phyloP scores from a whole-genome alignment of 164 flowering plant species.

The Santalum album region DNA sequence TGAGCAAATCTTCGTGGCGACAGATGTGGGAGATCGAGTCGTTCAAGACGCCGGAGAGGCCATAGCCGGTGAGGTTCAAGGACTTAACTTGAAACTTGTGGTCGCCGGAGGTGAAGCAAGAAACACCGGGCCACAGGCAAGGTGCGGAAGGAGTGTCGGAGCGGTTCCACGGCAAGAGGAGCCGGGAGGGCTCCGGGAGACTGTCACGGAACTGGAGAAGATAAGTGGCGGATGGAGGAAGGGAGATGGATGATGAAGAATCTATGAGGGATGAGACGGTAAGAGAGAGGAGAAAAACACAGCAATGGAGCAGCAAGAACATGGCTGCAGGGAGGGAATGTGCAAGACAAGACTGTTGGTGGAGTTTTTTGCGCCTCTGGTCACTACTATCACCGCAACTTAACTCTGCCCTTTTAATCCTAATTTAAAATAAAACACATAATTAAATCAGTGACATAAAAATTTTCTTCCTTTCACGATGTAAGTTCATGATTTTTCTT shows the following conservation, averaged over 20 bases:
- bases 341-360: too few species aligned
- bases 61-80: conserved; percentile 11
- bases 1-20: conserved; percentile 1
- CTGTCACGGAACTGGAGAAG: conserved; percentile 15
- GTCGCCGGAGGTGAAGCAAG: conserved; percentile 7
- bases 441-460: too few species aligned
- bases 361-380: too few species aligned
- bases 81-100: conserved; percentile 5
- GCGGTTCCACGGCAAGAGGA: conserved; percentile 15
- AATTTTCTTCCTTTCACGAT: too few species aligned
- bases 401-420: too few species aligned
- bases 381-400: too few species aligned
- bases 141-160: background rate
- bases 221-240: conserved; percentile 8
- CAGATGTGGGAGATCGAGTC: conserved; percentile 10
- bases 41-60: conserved; percentile 9
- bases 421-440: too few species aligned
- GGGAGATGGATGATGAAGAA: background rate
- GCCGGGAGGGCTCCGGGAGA: conserved; percentile 4
- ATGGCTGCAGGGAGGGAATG: background rate
- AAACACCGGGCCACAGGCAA: conserved; percentile 13
- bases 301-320: background rate
- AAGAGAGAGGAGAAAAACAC: background rate
- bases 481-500: too few species aligned
- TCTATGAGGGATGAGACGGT: background rate